Conservation (phyloP, 306 rosid species). For the Chamaecrista fasciculata region DNA sequence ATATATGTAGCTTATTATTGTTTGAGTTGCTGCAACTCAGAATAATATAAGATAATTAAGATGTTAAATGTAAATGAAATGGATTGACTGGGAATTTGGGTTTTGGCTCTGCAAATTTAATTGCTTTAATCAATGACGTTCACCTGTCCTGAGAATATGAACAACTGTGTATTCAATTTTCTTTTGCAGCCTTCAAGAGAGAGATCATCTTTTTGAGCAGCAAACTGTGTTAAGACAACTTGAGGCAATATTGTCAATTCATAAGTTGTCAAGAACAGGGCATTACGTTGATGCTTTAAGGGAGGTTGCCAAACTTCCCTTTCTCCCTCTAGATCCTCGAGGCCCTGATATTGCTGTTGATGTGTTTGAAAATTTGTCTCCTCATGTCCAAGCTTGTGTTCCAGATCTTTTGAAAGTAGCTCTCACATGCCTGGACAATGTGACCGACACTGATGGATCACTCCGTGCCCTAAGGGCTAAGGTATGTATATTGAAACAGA, state of each 20-base stretch:
- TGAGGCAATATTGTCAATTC: constrained; percentile 79
- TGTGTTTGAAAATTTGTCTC: constrained; percentile 70
- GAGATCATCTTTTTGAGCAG: constrained; percentile 78
- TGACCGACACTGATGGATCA: constrained; percentile 81
- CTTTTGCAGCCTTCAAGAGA: constrained; percentile 80
- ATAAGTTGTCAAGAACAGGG: constrained; percentile 84
- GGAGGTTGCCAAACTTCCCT: constrained; percentile 90
- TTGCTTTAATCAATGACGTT: constrained; percentile 10
- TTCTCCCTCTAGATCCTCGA: constrained; percentile 90
- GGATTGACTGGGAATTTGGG: constrained; percentile 7
- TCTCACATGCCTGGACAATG: constrained; percentile 85
- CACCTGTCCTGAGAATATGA: background rate
- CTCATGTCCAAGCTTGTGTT: constrained; percentile 90
- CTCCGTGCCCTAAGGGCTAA: constrained; percentile 92
- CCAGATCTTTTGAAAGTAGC: constrained; percentile 91
- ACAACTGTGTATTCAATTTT: background rate
- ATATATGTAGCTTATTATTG: constrained; percentile 2
- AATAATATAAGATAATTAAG: background rate
- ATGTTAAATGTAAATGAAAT: background rate
- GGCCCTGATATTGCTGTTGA: constrained; percentile 63
- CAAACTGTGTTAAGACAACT: constrained; percentile 90
- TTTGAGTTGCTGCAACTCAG: constrained; percentile 5
- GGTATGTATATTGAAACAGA: constrained; percentile 39
- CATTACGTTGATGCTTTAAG: constrained; percentile 71
- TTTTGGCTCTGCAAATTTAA: constrained; percentile 16